Evolutionary conservation across 106 monocot species (phyloP).

Genomic region (Agapanthus africanus): DNA sequence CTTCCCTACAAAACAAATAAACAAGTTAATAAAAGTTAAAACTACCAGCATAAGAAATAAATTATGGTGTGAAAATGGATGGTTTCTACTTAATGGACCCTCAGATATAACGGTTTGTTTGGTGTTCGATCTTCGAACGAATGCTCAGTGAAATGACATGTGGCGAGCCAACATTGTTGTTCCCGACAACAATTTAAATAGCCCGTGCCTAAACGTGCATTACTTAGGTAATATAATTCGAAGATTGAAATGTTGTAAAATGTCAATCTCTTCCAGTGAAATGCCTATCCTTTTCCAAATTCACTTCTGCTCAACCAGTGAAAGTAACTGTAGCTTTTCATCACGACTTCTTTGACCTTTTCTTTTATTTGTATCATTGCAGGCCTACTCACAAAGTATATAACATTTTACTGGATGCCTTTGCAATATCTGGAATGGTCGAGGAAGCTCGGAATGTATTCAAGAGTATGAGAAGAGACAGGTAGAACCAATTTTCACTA

Average conservation of each 20-base stretch:
- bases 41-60: neutral
- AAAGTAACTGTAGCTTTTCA: neutral
- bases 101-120: neutral
- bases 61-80: neutral
- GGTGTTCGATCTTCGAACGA: neutral
- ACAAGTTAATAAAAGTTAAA: no score
- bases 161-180: neutral
- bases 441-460: constrained; percentile 86
- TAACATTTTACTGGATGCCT: constrained; percentile 92
- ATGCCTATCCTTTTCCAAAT: neutral
- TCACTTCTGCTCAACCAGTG: neutral
- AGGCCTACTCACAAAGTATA: constrained; percentile 92
- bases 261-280: neutral
- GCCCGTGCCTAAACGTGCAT: no score
- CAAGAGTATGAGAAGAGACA: constrained; percentile 88
- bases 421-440: constrained; percentile 94
- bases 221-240: no score
- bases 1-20: neutral
- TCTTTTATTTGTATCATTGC: neutral
- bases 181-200: no score
- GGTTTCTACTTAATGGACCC: neutral
- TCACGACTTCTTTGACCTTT: neutral
- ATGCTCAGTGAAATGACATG: neutral
- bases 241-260: neutral
- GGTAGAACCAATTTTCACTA: constrained; percentile 26